Percentiles rank a stretch among this genome's conserved stretches.
Conservation (phyloP, 305 asterid species). For the Petunia hybrid region DNA sequence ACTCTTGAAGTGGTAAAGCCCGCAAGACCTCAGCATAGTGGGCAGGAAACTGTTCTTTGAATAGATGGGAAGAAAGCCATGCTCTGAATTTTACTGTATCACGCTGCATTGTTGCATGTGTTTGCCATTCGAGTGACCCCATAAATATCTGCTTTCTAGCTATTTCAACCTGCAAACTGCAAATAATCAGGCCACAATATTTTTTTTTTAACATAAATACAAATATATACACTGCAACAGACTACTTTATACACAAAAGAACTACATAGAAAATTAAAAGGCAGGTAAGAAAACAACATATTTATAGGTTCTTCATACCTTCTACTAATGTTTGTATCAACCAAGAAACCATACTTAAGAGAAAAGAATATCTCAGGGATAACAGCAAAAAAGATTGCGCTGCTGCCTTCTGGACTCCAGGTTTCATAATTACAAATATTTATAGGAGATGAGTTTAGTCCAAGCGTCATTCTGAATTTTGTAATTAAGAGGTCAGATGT, state of each 20-base stretch:
- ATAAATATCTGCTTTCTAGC: constrained; percentile 70
- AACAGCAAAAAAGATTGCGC: background rate
- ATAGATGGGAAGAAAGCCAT: constrained; percentile 81
- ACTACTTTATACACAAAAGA: background rate
- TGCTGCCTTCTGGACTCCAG: background rate
- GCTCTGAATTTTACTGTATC: constrained; percentile 73
- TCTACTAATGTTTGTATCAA: background rate
- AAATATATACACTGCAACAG: constrained; percentile 7
- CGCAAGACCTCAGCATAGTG: constrained; percentile 75
- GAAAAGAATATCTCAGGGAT: constrained; percentile 3
- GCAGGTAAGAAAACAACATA: background rate
- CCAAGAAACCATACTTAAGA: constrained; percentile 12
- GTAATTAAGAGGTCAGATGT: background rate
- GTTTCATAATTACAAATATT: background rate
- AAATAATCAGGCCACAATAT: constrained; percentile 30
- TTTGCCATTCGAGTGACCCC: constrained; percentile 78
- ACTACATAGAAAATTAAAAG: background rate
- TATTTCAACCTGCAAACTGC: constrained; percentile 76
- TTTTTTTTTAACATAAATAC: background rate
- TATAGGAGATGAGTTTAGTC: constrained; percentile 13
- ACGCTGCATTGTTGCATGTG: constrained; percentile 70
- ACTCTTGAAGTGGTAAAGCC: constrained; percentile 86
- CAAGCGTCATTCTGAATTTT: constrained; percentile 13
- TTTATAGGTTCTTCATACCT: background rate
- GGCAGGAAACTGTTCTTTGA: constrained; percentile 78